Percentiles rank a stretch among this genome's conserved stretches.
These are phyloP conservation scores for Kondoa malvinella DNA, from an alignment of 768 basidiomycete species.

Conservation along the genomic window DNA sequence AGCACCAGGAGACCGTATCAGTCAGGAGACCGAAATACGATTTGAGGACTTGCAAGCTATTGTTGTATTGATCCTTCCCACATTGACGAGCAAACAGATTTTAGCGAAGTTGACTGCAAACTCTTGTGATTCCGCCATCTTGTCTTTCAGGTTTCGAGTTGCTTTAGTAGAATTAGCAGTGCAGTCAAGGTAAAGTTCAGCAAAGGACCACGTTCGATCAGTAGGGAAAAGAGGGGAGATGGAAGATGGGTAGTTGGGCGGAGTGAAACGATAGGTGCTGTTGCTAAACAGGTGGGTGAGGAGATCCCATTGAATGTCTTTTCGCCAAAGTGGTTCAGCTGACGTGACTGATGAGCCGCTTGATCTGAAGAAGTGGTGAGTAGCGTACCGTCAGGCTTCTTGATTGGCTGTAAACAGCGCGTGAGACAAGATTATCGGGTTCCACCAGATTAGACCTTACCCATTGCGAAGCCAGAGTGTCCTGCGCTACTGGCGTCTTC, in stretches of 20 bases:
- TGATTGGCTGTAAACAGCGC: slow-evolving; percentile 15
- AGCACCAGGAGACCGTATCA: slow-evolving; percentile 29
- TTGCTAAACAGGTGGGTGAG: slow-evolving; percentile 63
- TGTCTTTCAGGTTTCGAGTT: slow-evolving; percentile 54
- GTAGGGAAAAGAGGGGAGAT: slow-evolving; percentile 34
- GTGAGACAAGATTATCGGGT: too few species aligned
- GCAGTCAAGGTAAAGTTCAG: slow-evolving; percentile 66
- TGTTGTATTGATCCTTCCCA: slow-evolving; percentile 65
- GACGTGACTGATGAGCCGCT: too few species aligned
- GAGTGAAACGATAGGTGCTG: slow-evolving; percentile 45
- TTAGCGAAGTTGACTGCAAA: slow-evolving; percentile 58
- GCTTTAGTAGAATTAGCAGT: slow-evolving; percentile 55
- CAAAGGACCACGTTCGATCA: slow-evolving; percentile 37
- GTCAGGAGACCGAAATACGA: neutral
- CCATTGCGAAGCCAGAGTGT: too few species aligned
- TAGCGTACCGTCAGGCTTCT: slow-evolving; percentile 20
- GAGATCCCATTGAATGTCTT: slow-evolving; percentile 62
- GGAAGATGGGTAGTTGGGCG: slow-evolving; percentile 36
- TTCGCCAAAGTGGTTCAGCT: slow-evolving; percentile 49
- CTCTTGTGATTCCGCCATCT: slow-evolving; percentile 46
- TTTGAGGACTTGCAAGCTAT: slow-evolving; percentile 49
- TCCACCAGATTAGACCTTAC: too few species aligned
- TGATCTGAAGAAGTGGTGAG: neutral
- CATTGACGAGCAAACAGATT: slow-evolving; percentile 55
- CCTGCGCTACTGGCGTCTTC: too few species aligned